A percentile compares a stretch with the other conserved stretches of the same genome.
Evolutionary conservation across 2,329 filamentous ascomycete species (phyloP).

Genomic region (Cylindrodendrum hubeiense): DNA sequence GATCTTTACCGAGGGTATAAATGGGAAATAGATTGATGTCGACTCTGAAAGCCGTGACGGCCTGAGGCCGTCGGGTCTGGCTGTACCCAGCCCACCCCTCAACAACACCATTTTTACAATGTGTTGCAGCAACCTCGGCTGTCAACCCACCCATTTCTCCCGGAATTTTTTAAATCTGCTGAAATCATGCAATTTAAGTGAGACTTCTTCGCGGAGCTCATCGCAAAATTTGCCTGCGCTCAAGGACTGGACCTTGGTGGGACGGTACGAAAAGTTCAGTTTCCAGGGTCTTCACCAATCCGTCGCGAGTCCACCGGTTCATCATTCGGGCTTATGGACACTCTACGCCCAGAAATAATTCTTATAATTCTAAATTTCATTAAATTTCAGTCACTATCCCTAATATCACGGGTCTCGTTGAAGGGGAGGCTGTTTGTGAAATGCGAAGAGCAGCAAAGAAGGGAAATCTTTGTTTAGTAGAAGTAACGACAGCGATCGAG

Average conservation of each 20-base stretch:
- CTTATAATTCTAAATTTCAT: slow-evolving; percentile 36
- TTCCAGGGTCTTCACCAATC: background rate
- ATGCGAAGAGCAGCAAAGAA: background rate
- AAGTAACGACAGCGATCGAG: no score
- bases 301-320: background rate
- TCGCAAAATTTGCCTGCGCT: background rate
- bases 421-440: slow-evolving; percentile 28
- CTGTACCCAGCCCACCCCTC: no score
- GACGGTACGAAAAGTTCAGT: slow-evolving; percentile 2
- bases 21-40: no score
- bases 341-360: slow-evolving; percentile 38
- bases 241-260: background rate
- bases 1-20: no score
- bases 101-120: no score
- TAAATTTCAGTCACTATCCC: slow-evolving; percentile 38
- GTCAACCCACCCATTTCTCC: no score
- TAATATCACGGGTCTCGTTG: slow-evolving; percentile 37
- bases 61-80: no score
- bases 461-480: no score
- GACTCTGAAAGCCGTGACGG: no score
- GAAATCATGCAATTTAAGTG: background rate
- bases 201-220: background rate
- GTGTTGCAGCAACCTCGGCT: no score
- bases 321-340: background rate
- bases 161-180: no score